Conservation (phyloP, 208 protist species). For the Trichomonas gallinae region DNA sequence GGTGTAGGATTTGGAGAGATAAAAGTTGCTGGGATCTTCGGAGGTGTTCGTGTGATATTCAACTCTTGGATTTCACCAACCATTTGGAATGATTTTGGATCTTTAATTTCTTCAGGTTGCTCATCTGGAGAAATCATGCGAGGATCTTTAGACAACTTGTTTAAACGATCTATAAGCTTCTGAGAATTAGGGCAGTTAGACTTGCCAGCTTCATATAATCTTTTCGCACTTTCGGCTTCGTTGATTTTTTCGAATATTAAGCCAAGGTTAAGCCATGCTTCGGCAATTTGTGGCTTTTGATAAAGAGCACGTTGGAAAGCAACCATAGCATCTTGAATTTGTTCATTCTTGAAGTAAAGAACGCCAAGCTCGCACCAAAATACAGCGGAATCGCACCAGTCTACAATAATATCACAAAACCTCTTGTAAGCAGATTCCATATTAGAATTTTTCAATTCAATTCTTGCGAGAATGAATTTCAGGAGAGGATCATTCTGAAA, state of each 20-base stretch:
- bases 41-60: not conserved
- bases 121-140: not conserved
- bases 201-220: not conserved
- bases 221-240: not conserved
- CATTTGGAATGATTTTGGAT: not conserved
- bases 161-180: not conserved
- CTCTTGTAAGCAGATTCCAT: not conserved
- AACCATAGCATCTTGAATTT: not conserved
- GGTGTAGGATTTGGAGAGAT: not conserved
- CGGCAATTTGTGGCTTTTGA: not conserved
- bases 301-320: not conserved
- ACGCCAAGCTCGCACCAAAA: not conserved
- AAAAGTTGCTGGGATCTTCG: not conserved
- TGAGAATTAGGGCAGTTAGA: not conserved
- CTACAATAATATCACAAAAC: not conserved
- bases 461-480: not conserved
- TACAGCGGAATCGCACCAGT: not conserved
- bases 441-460: not conserved
- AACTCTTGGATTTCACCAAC: not conserved
- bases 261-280: not conserved
- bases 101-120: not conserved
- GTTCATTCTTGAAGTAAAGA: conserved; percentile 4
- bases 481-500: not conserved
- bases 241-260: not conserved
- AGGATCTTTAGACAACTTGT: not conserved